Evolutionary conservation across 805 yeast genomes (phyloP), one percentile per base, ranked within the genome.

Genomic region (Kodamaea sagamina): DNA sequence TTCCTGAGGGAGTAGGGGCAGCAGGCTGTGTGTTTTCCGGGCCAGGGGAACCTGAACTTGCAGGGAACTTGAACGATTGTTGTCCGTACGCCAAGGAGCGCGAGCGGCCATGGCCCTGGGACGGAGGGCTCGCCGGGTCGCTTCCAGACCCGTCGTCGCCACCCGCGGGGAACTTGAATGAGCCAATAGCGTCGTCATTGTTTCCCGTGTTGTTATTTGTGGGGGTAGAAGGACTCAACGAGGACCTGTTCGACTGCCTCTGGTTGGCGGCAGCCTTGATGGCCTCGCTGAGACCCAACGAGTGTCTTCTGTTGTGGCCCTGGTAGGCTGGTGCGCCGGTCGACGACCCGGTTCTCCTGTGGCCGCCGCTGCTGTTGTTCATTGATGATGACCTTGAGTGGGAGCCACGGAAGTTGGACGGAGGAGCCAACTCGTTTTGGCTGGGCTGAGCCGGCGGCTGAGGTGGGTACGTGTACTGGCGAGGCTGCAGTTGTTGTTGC

Each of bases 231-330:
- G 69, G 67, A 41, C 63, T 58, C 39, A 65, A 59, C 2, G 72
- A 54, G 17, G 62, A 56, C 51, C 66, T 54, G 49, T 71, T 71
- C 27, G 61, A 58, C 47, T 67, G 71, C 62, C 89, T 77, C 60
- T 88, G 93, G 52, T 82, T 83, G 4, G 97, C 97, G n/a, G 99
- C 99, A 5, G 97, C 97, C 53, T 84, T 84, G 55, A 87, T 89
- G 9, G 98, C 98, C 65, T 92, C 99, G 41, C 82, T 82, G 45
- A 92, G 72, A 2, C 95, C 97, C 47, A 92, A 70, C 0, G 97
- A 89, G 62, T 92, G 98, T 62, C 99, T 81, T 68, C 99, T 81
- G 32, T 75, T 70, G 61, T 92, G 99, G 26, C 97, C 96, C 28
- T 39, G 48, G 27, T 50, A 47, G 19, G 62, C 47, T 5, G 57